phyloP scores from a whole-genome alignment of 2,329 filamentous ascomycete genomes.

The Colletotrichum sp. region DNA sequence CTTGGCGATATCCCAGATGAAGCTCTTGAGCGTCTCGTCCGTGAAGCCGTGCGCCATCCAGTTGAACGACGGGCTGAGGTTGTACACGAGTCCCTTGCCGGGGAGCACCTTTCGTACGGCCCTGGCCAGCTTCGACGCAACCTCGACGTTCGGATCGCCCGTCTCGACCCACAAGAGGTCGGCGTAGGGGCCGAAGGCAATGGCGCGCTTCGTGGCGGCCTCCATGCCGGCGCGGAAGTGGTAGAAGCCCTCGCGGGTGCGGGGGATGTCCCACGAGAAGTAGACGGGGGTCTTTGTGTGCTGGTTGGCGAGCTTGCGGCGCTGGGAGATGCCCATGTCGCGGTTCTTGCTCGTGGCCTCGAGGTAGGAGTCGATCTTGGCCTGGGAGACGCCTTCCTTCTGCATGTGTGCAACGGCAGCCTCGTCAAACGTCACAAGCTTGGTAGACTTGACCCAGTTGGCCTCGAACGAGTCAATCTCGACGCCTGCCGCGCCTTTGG shows the following conservation, averaged over 20 bases:
- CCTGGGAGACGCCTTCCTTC: conserved; percentile 66
- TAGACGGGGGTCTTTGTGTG: conserved; percentile 72
- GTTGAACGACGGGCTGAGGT: conserved; percentile 96
- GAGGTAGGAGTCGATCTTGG: conserved; percentile 73
- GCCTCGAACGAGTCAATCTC: conserved; percentile 90
- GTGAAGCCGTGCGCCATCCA: conserved; percentile 97
- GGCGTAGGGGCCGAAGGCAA: conserved; percentile 89
- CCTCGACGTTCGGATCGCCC: conserved; percentile 81
- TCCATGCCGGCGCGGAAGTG: conserved; percentile 85
- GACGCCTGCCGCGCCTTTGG: conserved; percentile 73
- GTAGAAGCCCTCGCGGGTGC: conserved; percentile 93
- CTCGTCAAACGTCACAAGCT: conserved; percentile 90
- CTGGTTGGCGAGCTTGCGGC: conserved; percentile 73
- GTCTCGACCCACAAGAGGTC: conserved; percentile 98
- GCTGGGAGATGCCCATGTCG: conserved; percentile 79
- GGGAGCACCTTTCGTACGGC: conserved; percentile 75
- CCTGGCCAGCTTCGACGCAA: conserved; percentile 76
- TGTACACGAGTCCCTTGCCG: conserved; percentile 92
- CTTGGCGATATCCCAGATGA: conserved; percentile 94
- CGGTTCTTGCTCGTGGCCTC: conserved; percentile 65
- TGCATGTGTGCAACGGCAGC: conserved; percentile 79
- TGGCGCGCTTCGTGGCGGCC: conserved; percentile 90
- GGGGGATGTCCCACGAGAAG: conserved; percentile 91
- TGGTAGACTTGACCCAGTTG: conserved; percentile 85
- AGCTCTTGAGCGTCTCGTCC: conserved; percentile 81